Conservation (phyloP, 2,329 filamentous ascomycete genomes). For the Aspergillus fischeri region DNA sequence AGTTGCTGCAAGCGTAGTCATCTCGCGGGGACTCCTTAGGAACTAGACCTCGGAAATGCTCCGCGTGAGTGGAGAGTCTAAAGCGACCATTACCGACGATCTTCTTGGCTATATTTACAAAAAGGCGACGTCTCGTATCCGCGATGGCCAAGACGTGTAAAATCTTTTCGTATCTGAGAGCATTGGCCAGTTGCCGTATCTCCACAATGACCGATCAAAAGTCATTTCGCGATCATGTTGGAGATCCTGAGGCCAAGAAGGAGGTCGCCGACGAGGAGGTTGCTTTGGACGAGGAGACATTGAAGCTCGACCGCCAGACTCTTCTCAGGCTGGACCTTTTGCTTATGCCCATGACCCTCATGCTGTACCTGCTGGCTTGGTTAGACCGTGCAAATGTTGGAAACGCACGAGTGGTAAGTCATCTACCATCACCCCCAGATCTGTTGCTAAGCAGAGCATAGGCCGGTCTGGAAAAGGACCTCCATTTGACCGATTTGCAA, state of each 20-base stretch:
- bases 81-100: not conserved
- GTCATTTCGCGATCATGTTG: not conserved
- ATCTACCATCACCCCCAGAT: too few relatives aligned
- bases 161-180: not conserved
- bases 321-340: slow-evolving; percentile 8
- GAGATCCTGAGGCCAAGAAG: not conserved
- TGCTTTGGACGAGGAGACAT: not conserved
- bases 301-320: slow-evolving; percentile 8
- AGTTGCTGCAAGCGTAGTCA: not conserved
- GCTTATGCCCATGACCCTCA: slow-evolving; percentile 14
- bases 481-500: slow-evolving; percentile 9
- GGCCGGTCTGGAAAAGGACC: slow-evolving; percentile 12
- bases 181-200: not conserved
- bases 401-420: slow-evolving; percentile 12
- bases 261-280: not conserved
- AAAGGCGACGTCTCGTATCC: not conserved
- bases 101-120: not conserved
- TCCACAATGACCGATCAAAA: not conserved
- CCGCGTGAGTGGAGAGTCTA: not conserved
- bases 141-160: too few relatives aligned
- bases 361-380: slow-evolving; percentile 15
- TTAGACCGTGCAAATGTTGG: slow-evolving; percentile 15
- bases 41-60: not conserved
- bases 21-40: not conserved
- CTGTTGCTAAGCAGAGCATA: not conserved